Conservation (phyloP, 2,329 filamentous ascomycete genomes). For the Monilinia fructigena region DNA sequence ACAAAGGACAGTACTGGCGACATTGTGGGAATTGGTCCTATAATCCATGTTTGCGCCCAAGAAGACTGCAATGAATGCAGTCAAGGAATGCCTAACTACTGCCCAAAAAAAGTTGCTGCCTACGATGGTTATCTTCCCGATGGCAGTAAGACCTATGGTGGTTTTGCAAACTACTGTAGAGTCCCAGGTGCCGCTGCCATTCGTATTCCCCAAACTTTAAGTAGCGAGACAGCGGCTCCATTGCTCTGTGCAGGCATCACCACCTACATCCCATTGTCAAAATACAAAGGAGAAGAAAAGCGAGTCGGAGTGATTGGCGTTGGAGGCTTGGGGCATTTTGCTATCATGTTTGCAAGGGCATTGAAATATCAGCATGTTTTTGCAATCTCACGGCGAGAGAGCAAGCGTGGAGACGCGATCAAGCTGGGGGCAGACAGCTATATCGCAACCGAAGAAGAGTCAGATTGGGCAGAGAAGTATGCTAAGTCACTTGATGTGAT, state of each 20-base stretch:
- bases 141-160: conserved; percentile 18
- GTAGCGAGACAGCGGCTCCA: conserved; percentile 56
- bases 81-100: conserved; percentile 16
- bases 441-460: conserved; percentile 52
- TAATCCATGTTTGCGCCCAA: conserved; percentile 12
- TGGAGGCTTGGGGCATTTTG: conserved; percentile 70
- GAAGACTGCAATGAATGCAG: conserved; percentile 9
- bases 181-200: conserved; percentile 58
- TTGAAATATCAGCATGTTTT: conserved; percentile 66
- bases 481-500: conserved; percentile 56
- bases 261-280: conserved; percentile 65
- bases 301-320: conserved; percentile 66
- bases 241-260: conserved; percentile 79
- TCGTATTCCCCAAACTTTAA: conserved; percentile 54
- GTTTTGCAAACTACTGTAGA: conserved; percentile 48
- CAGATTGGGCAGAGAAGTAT: conserved; percentile 59
- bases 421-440: conserved; percentile 60
- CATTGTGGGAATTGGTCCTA: conserved; percentile 9
- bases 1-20: conserved; percentile 5
- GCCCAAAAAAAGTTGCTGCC: conserved; percentile 17
- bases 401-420: conserved; percentile 59
- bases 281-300: conserved; percentile 68
- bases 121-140: conserved; percentile 11
- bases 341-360: conserved; percentile 67
- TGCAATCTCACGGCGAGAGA: conserved; percentile 59